Conservation (phyloP, 345 rosid genomes). For the Garcia nutans region DNA sequence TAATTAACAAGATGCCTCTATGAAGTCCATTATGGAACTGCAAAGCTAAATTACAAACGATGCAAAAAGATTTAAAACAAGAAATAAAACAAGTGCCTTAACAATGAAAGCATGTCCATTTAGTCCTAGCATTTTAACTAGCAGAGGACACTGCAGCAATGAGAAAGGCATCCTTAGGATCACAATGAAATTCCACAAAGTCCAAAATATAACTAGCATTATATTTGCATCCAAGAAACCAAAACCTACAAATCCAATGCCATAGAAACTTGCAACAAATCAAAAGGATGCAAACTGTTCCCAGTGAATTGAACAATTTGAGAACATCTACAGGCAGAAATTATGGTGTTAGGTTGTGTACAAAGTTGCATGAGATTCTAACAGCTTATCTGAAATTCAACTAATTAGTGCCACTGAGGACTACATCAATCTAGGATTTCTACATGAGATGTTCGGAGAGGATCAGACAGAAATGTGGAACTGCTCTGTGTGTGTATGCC, state of each 20-base stretch:
- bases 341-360: neutral
- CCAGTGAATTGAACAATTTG: neutral
- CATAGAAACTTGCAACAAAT: neutral
- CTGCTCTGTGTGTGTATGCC: neutral
- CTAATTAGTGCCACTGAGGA: neutral
- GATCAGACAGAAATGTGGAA: neutral
- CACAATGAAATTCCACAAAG: slow-evolving; percentile 1
- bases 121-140: neutral
- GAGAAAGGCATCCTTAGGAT: neutral
- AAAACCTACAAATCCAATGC: neutral
- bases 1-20: neutral
- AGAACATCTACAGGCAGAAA: neutral
- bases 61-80: neutral
- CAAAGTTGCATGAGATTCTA: neutral
- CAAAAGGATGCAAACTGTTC: neutral
- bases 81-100: neutral
- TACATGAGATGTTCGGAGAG: neutral
- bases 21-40: neutral
- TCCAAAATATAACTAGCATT: neutral
- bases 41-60: neutral
- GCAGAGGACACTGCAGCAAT: neutral
- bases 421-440: neutral
- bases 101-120: neutral
- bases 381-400: neutral
- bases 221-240: neutral